Evolutionary conservation across 2,329 filamentous ascomycete genomes (phyloP).

Genomic region (Alternaria gaisen): DNA sequence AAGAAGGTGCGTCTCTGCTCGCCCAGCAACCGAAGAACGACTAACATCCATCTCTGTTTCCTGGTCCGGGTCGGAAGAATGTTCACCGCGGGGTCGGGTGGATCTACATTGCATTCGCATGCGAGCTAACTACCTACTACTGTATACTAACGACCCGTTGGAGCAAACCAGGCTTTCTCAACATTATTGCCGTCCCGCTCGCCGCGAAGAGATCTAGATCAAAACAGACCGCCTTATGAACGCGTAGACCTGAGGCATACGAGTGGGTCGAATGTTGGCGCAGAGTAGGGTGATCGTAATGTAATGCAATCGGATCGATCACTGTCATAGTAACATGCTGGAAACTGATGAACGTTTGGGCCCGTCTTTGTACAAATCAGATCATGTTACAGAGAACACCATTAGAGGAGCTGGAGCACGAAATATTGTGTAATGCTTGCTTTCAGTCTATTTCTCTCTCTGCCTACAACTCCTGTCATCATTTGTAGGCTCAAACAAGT

Average conservation of each 20-base stretch:
- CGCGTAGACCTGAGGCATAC: background rate
- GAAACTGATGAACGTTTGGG: background rate
- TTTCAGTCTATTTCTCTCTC: slow-evolving; percentile 3
- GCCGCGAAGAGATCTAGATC: background rate
- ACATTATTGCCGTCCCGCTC: background rate
- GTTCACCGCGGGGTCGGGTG: background rate
- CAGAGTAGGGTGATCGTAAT: background rate
- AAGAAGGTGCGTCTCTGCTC: background rate
- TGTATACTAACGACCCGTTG: slow-evolving; percentile 1
- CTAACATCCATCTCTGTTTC: background rate
- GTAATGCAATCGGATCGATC: background rate
- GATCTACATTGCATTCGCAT: slow-evolving; percentile 6
- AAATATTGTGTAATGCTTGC: background rate
- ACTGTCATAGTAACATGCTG: background rate
- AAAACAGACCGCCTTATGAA: background rate
- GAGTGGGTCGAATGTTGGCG: background rate
- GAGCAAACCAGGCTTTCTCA: slow-evolving; percentile 2
- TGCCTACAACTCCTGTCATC: background rate
- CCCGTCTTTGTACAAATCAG: background rate
- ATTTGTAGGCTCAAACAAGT: background rate
- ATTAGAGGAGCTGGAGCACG: background rate
- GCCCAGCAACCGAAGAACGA: background rate
- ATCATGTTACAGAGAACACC: background rate
- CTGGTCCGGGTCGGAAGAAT: slow-evolving; percentile 1
- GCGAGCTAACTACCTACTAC: slow-evolving; percentile 1